Evolutionary conservation across 345 rosid genomes (phyloP), one percentile per base, ranked within the genome.

Genomic region (Ceriops decandra): DNA sequence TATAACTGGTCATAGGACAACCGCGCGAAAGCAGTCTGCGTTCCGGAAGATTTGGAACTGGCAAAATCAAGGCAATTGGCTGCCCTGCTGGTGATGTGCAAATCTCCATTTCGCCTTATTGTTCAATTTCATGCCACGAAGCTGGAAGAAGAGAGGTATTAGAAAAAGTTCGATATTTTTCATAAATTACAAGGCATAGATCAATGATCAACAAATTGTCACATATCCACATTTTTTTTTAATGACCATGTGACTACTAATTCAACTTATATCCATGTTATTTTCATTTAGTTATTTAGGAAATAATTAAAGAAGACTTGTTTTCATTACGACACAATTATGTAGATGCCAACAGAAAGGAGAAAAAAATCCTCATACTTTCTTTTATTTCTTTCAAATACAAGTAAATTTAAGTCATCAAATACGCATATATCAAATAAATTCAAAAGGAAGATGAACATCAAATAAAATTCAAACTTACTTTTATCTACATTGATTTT

Each of bases 11-110:
- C 28, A 9, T 4, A 66, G 70, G 24, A 72, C 65, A 5, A n/a
- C 59, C 20, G 22, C 7, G 32, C 10, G 64, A 71, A n/a, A 71
- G 63, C 20, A 64, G 64, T 33, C 64, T 71, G 64, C 69, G 42
- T 26, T 71, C 69, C 2, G 57, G 64, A 22, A 71, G 74, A 38
- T 57, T 27, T 24, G 32, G 8, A 28, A 64, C 21, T 26, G 58
- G 38, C 24, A 24, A 24, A 24, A 24, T 24, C 21, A 38, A 68
- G 28, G 57, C 19, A 52, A 52, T 21, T 35, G 49, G 36, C 13
- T 9, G 22, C 42, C 11, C 42, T 36, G 36, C 7, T 27, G 59
- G 35, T 46, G 57, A 57, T 11, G 5, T 19, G 42, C 42, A 15
- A 0, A n/a, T 60, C 38, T 17, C 11, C 31, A 4, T 60, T n/a